Percentiles rank a stretch among this genome's conserved stretches.
Conservation (phyloP, 2,329 filamentous ascomycete species). For the Zymoseptoria ardabiliae region DNA sequence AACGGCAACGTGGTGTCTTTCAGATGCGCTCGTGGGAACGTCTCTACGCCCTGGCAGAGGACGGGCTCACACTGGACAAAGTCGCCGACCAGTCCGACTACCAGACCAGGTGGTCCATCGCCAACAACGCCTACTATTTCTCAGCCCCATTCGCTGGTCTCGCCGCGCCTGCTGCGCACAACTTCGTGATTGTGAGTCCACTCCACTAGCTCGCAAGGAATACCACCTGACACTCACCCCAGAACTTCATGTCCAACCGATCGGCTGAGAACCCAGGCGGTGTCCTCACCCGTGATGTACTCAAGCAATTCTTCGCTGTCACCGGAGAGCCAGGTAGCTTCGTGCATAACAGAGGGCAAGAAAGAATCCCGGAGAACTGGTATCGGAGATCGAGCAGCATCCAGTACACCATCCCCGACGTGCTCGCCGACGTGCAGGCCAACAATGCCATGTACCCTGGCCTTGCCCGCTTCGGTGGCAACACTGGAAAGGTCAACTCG, state of each 20-base stretch:
- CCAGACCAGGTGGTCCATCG: slow-evolving; percentile 11
- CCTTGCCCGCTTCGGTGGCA: slow-evolving; percentile 29
- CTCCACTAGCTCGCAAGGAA: not conserved
- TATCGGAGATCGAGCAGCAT: slow-evolving; percentile 1
- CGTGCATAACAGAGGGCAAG: slow-evolving; percentile 1
- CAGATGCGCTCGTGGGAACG: slow-evolving; percentile 12
- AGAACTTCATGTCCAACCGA: slow-evolving; percentile 22
- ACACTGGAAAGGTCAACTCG: slow-evolving; percentile 28
- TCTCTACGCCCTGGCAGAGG: slow-evolving; percentile 7
- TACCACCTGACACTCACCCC: not conserved
- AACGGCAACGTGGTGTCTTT: slow-evolving; percentile 8
- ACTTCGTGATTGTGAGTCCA: slow-evolving; percentile 14
- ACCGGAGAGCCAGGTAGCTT: slow-evolving; percentile 1
- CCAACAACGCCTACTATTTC: slow-evolving; percentile 27
- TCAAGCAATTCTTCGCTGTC: slow-evolving; percentile 17
- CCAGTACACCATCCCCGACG: slow-evolving; percentile 5
- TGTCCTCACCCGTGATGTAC: slow-evolving; percentile 13
- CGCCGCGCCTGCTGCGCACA: slow-evolving; percentile 6
- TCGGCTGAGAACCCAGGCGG: slow-evolving; percentile 15
- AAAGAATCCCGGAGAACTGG: slow-evolving; percentile 15
- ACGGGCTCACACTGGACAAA: slow-evolving; percentile 9
- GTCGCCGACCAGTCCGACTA: slow-evolving; percentile 1
- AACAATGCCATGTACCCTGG: slow-evolving; percentile 17
- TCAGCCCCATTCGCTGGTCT: slow-evolving; percentile 14
- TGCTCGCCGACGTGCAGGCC: slow-evolving; percentile 1